Evolutionary conservation across 2,329 filamentous ascomycete genomes (phyloP).

Genomic region (Trichophyton verrucosum): DNA sequence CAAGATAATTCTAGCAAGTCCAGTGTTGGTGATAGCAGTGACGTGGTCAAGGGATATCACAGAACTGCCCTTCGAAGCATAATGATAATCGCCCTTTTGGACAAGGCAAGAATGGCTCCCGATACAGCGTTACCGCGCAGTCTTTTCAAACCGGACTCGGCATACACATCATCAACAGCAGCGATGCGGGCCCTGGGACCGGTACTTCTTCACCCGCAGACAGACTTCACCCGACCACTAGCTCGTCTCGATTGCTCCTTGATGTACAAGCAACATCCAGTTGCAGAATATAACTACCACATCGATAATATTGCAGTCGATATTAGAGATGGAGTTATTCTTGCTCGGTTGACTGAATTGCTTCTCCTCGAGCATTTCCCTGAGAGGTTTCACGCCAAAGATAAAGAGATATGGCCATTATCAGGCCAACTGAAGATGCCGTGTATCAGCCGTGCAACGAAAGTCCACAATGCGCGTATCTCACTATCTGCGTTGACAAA

Average conservation of each 20-base stretch:
- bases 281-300: slow-evolving; percentile 47
- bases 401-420: slow-evolving; percentile 34
- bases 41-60: slow-evolving; percentile 38
- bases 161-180: slow-evolving; percentile 44
- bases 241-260: slow-evolving; percentile 47
- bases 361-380: slow-evolving; percentile 35
- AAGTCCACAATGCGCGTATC: slow-evolving; percentile 48
- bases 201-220: slow-evolving; percentile 46
- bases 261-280: slow-evolving; percentile 41
- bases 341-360: slow-evolving; percentile 49
- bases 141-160: slow-evolving; percentile 42
- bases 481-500: slow-evolving; percentile 41
- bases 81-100: slow-evolving; percentile 48
- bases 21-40: background rate
- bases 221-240: slow-evolving; percentile 45
- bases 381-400: slow-evolving; percentile 21
- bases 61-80: slow-evolving; percentile 46
- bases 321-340: slow-evolving; percentile 47
- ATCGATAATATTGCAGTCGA: slow-evolving; percentile 51
- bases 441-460: slow-evolving; percentile 42
- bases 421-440: slow-evolving; percentile 49
- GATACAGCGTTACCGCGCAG: slow-evolving; percentile 24
- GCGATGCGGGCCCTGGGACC: slow-evolving; percentile 41
- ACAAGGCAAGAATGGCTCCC: slow-evolving; percentile 38
- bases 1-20: slow-evolving; percentile 13